Base-by-base conservation (phyloP, 2,329 filamentous ascomycete species). In the Ophiosphaerella narmari region DNA sequence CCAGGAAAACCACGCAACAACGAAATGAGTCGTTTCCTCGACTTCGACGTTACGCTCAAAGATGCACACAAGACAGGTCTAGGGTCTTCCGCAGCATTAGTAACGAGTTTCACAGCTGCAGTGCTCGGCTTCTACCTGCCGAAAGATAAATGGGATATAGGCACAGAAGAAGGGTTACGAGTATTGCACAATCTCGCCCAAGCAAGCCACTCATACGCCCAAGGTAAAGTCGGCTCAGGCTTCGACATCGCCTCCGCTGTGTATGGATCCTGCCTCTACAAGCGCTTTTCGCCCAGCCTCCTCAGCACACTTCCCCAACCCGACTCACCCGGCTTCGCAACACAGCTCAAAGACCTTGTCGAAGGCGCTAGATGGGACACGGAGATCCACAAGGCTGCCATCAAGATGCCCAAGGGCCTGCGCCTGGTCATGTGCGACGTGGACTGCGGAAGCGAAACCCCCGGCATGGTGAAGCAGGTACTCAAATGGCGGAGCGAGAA, bases 171-270 rank as follows among this genome's bases (percentile, higher is more conserved):
- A 0, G 84, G 86, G 43, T 80, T 80, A 59, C 77, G 78, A 24
- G 82, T 82, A 42, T 81, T 97, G 46, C 94, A 99, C 78, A 97
- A 97, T 74, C 86, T 99, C 43, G 88, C 93, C 0, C 94, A 99
- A 78, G 89, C 90, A 1, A 88, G 91, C 4, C 94, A 99, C 77
- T 97, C 93, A 70, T 91, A 93, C 1, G 94, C 94, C 0, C 94
- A 99, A 77, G 94, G 94, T 21, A 99, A 99, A 75, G 87, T 99
- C 14, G 94, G 94, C 42, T 94, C 89, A 1, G 94, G 94, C 16
- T 99, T 99, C 71, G 94, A 99, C 70, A 89, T 99, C 44, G 94
- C 93, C 0, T 87, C 89, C 23, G 94, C 94, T 14, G 91, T 96
- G 13, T 97, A 91, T 72, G 94, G 94, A 13, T 92, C 90, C 13